Evolutionary conservation across 352 stramenopile genomes (phyloP), one percentile per base, ranked within the genome.

Genomic region (Phytophthora chlamydospora): DNA sequence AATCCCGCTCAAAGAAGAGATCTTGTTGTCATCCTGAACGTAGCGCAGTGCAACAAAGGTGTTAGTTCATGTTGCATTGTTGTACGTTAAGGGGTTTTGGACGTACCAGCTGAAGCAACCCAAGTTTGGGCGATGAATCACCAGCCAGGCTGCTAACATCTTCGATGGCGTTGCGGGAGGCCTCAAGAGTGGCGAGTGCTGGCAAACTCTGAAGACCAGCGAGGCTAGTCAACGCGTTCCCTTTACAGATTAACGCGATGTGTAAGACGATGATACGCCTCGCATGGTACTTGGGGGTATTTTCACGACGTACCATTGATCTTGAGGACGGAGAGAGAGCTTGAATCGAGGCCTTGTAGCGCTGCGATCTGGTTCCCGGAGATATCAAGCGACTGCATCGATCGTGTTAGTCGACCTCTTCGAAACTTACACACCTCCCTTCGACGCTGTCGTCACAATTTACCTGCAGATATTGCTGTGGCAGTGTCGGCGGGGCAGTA

Each of bases 341-440:
- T 47, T 35, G 73, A 87, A 38, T 83, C 54, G 34, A 89, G 63
- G 2, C 78, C 81, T 43, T 86, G 66, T 0, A 93, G 61, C 3
- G 68, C 74, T 29, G 65, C 29, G 45, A 93, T 76, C 53, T 92
- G 80, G 67, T 93, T 93, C 49, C 71, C 67, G 21, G 83, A 91
- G 16, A 92, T 19, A 49, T 91, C 79, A 12, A 93, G 34, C 2
- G 75, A 70, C 81, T 88, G n/a, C 17, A 57, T 35, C 45, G 60
- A 21, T 4, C 24, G 4, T 56, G 19, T 6, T 44, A 12, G 35
- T 32, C 17, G 19, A 45, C 2, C 12, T 3, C 14, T 11, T 43
- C 16, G 17, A 19, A 12, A n/a, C 7, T 19, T 13, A 13, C 47
- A 43, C 4, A 3, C 24, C 0, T 29, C 24, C 3, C 24, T 29